phyloP scores from a whole-genome alignment of 2,329 filamentous ascomycete genomes.

The Eurotiales sp. region DNA sequence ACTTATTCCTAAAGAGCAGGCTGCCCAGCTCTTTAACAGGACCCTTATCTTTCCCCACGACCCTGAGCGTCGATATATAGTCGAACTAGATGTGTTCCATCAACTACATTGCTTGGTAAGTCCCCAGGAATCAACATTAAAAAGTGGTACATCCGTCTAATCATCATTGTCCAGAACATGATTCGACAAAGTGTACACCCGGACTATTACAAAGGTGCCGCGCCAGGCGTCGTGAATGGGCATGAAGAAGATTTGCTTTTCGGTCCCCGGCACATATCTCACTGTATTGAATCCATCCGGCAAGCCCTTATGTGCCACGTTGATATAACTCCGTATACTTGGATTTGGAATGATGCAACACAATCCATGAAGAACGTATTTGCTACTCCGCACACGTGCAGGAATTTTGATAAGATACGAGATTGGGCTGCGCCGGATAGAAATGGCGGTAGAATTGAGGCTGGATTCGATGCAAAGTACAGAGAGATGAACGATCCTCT shows the following conservation, averaged over 20 bases:
- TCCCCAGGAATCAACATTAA: neutral
- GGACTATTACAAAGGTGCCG: neutral
- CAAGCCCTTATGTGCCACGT: neutral
- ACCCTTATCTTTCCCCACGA: neutral
- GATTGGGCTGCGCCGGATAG: neutral
- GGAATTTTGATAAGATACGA: neutral
- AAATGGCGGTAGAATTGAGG: neutral
- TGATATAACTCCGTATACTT: neutral
- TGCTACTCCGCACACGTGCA: neutral
- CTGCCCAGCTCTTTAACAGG: neutral
- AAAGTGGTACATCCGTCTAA: neutral
- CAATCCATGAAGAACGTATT: neutral
- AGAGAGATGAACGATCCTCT: neutral
- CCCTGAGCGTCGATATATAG: neutral
- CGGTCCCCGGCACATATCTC: neutral
- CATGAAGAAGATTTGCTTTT: neutral
- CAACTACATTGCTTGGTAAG: constrained; percentile 13
- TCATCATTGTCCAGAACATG: neutral
- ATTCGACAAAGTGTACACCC: neutral
- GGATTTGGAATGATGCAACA: neutral
- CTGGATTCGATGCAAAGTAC: neutral
- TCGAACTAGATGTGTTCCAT: constrained; percentile 8
- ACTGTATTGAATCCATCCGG: neutral
- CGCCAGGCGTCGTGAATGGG: neutral
- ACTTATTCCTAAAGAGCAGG: neutral